These are phyloP conservation scores for Spergularia marina DNA, from an alignment of 148 eudicot species.

Conservation along the genomic window DNA sequence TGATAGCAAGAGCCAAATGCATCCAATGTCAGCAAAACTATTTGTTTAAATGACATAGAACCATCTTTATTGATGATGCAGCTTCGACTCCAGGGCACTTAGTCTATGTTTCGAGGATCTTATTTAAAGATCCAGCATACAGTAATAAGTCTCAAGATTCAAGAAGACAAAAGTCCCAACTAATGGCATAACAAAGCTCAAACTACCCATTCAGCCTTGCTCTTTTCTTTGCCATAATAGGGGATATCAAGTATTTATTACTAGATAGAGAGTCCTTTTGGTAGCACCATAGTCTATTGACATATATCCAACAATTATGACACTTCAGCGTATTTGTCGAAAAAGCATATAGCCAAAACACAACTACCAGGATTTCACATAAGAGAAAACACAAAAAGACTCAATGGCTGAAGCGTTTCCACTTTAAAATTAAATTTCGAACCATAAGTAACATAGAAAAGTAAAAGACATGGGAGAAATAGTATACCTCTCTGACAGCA, in stretches of 20 bases:
- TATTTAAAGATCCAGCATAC: neutral
- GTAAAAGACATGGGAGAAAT: neutral
- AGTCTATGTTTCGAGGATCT: neutral
- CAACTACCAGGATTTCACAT: neutral
- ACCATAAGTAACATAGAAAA: neutral
- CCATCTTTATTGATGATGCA: neutral
- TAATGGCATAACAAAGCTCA: neutral
- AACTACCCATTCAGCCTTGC: neutral
- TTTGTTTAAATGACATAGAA: neutral
- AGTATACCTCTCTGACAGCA: conserved; percentile 89
- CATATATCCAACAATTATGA: neutral
- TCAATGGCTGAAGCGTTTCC: neutral
- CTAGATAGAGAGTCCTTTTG: neutral
- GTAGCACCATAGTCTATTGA: neutral
- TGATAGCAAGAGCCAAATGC: neutral
- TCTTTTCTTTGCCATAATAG: neutral
- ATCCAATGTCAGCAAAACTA: neutral
- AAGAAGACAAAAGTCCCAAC: conserved; percentile 12
- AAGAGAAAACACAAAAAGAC: neutral
- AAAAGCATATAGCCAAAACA: conserved; percentile 3
- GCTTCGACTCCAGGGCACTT: neutral
- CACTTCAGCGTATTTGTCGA: neutral
- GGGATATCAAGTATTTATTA: neutral
- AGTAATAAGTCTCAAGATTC: neutral
- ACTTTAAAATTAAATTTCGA: neutral